Conservation (phyloP, 495 filamentous ascomycete species). For the Articulospora tetracladia region DNA sequence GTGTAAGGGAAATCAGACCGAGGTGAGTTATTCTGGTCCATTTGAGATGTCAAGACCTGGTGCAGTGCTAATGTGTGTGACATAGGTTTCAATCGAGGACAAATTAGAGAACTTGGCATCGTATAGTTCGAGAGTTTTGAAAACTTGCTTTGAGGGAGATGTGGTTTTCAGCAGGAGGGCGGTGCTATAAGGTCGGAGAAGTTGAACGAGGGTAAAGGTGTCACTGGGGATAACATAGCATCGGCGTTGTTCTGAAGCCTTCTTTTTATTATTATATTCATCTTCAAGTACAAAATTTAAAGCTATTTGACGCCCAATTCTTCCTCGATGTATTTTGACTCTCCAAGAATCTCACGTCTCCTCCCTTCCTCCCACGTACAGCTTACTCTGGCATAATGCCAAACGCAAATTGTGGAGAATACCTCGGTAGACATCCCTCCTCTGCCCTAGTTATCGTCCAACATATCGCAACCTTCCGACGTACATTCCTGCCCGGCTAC, state of each 20-base stretch:
- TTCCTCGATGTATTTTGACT: no score
- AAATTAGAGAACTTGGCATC: background rate
- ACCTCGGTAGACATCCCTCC: background rate
- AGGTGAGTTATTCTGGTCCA: background rate
- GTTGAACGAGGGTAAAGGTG: no score
- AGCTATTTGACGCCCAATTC: no score
- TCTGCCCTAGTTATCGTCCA: background rate
- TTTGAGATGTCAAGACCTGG: background rate
- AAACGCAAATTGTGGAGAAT: background rate
- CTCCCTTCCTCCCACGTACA: background rate
- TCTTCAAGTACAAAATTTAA: no score
- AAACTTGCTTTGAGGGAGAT: background rate
- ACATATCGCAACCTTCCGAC: background rate
- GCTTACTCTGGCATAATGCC: background rate
- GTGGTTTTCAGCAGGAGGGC: background rate
- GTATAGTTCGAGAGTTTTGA: background rate
- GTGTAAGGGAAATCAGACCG: background rate
- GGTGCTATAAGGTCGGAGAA: background rate
- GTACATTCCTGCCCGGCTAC: background rate
- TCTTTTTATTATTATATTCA: no score
- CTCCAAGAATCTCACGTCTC: background rate
- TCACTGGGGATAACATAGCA: no score
- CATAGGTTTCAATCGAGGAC: background rate
- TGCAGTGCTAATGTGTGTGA: background rate
- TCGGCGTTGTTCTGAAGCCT: no score